Evolutionary conservation across 2,329 filamentous ascomycete species (phyloP).

Genomic region (Colletotrichum endophyticum): DNA sequence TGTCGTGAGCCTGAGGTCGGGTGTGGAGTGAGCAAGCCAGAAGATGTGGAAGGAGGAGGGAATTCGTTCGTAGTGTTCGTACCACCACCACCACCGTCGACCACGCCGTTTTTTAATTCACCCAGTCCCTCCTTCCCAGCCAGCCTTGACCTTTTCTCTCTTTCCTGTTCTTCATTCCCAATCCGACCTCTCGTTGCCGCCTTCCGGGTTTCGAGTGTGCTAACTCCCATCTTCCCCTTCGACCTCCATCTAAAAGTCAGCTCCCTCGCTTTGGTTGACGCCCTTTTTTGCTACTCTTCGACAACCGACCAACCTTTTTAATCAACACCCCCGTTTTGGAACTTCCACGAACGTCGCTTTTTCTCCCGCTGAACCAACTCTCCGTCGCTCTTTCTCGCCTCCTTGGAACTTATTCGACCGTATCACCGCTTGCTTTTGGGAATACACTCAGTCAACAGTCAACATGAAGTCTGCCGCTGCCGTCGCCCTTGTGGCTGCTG

Average conservation of each 20-base stretch:
- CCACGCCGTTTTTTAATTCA: conserved; percentile 19
- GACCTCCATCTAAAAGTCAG: conserved; percentile 3
- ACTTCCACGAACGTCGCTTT: neutral
- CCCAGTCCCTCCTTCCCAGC: conserved; percentile 13
- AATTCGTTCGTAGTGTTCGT: neutral
- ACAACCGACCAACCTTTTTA: conserved; percentile 19
- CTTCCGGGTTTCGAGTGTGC: conserved; percentile 13
- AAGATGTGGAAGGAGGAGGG: neutral
- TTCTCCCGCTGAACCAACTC: neutral
- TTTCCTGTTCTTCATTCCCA: conserved; percentile 3
- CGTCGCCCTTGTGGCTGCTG: conserved; percentile 51
- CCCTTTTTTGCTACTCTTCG: conserved; percentile 11
- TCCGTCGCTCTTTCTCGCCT: conserved; percentile 1
- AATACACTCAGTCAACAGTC: conserved; percentile 18
- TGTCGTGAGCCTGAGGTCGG: neutral
- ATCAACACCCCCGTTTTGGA: conserved; percentile 13
- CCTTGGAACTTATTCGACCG: conserved; percentile 10
- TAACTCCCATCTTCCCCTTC: neutral
- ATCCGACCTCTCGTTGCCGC: conserved; percentile 13
- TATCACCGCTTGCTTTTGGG: conserved; percentile 15
- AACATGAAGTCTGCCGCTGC: conserved; percentile 56
- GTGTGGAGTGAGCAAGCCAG: neutral
- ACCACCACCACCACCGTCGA: conserved; percentile 16
- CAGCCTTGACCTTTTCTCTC: neutral
- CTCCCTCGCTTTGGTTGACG: conserved; percentile 23